Conservation (phyloP, 73 alveolate genomes). For the Halteria grandinella region DNA sequence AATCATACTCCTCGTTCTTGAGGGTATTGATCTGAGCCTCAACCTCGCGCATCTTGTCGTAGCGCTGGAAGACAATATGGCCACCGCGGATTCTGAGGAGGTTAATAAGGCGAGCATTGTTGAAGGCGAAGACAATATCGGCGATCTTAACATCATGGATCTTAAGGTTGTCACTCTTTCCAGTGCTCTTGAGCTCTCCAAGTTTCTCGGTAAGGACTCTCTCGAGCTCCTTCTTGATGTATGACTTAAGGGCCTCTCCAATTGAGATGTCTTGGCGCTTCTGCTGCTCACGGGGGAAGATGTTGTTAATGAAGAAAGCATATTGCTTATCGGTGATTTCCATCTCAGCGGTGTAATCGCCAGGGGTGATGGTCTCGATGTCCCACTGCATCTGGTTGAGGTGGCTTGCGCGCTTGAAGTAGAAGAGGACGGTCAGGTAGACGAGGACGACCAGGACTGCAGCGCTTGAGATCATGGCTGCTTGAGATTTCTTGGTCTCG, state of each 20-base stretch:
- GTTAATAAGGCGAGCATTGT: slow-evolving; percentile 7
- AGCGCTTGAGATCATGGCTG: not conserved
- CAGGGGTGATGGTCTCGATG: slow-evolving; percentile 45
- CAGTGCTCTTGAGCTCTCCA: not conserved
- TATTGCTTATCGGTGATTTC: slow-evolving; percentile 14
- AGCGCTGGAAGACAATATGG: not conserved
- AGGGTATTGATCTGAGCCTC: not conserved
- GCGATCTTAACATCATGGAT: slow-evolving; percentile 9
- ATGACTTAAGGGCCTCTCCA: not conserved
- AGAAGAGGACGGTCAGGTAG: slow-evolving; percentile 9
- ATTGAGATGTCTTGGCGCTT: not conserved
- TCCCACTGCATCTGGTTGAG: slow-evolving; percentile 29
- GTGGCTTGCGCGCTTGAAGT: not conserved
- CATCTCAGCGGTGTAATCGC: slow-evolving; percentile 28
- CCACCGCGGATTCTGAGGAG: slow-evolving; percentile 38
- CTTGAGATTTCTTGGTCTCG: not conserved
- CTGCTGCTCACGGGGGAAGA: not conserved
- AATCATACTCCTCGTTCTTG: not conserved
- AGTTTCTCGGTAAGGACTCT: slow-evolving; percentile 13
- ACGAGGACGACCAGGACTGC: slow-evolving; percentile 16
- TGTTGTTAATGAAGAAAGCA: not conserved
- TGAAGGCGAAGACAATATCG: slow-evolving; percentile 22
- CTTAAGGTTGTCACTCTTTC: not conserved
- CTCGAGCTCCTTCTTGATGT: slow-evolving; percentile 25
- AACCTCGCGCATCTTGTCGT: slow-evolving; percentile 17